Evolutionary conservation across 495 filamentous ascomycete genomes (phyloP).

Genomic region (Hyaloscypha hepaticicola): DNA sequence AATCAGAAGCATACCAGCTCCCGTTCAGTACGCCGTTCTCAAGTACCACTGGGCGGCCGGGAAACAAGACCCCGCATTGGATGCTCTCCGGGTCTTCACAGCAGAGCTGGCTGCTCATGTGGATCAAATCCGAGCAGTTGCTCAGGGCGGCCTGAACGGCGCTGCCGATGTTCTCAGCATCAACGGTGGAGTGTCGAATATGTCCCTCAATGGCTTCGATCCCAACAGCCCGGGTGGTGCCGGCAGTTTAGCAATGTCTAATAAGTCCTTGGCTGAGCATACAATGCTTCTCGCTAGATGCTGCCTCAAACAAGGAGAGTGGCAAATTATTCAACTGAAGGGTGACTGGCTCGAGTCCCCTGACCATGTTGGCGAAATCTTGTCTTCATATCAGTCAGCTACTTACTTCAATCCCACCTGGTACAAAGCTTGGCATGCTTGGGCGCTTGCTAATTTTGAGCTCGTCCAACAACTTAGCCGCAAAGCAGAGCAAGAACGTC

Average conservation of each 20-base stretch:
- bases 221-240: conserved; percentile 13
- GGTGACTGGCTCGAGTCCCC: conserved; percentile 83
- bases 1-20: conserved; percentile 54
- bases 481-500: conserved; percentile 56
- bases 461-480: conserved; percentile 79
- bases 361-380: conserved; percentile 71
- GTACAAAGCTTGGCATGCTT: conserved; percentile 99
- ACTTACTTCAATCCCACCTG: conserved; percentile 89
- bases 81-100: conserved; percentile 79
- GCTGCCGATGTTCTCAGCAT: conserved; percentile 52
- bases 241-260: conserved; percentile 31
- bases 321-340: conserved; percentile 78
- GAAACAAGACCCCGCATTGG: conserved; percentile 62
- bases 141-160: conserved; percentile 53
- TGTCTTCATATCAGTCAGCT: conserved; percentile 83
- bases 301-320: conserved; percentile 93
- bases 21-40: conserved; percentile 85
- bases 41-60: conserved; percentile 91
- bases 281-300: conserved; percentile 87
- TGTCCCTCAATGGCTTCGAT: conserved; percentile 36
- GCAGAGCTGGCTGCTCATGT: conserved; percentile 72
- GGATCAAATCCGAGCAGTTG: conserved; percentile 55
- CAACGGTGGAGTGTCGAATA: conserved; percentile 51
- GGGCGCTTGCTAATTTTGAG: conserved; percentile 99
- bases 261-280: conserved; percentile 52